Evolutionary conservation across 1,284 basidiomycete species (phyloP).

Genomic region (Ceratobasidium sp.): DNA sequence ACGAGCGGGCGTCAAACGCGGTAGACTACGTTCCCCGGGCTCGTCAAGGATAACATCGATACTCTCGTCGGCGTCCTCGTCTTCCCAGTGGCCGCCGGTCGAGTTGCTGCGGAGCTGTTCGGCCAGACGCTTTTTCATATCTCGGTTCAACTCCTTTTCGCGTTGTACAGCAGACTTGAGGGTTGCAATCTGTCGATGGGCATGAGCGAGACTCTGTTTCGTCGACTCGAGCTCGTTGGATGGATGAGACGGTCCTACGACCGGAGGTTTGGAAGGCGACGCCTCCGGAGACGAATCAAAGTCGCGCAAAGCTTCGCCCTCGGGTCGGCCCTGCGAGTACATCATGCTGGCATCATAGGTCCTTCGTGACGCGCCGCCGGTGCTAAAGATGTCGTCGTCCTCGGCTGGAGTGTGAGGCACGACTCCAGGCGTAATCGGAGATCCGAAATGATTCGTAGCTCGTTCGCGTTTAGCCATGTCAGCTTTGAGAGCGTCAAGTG

Average conservation of each 20-base stretch:
- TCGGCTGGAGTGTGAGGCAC: constrained; percentile 61
- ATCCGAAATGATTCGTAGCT: constrained; percentile 71
- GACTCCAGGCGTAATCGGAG: constrained; percentile 74
- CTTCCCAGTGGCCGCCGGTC: constrained; percentile 47
- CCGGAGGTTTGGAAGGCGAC: constrained; percentile 70
- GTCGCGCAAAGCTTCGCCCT: constrained; percentile 62
- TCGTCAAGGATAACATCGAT: constrained; percentile 40
- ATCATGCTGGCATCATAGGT: constrained; percentile 71
- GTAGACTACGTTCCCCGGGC: constrained; percentile 41
- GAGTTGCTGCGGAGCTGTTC: constrained; percentile 43
- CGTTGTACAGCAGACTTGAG: constrained; percentile 80
- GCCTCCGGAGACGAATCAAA: constrained; percentile 77
- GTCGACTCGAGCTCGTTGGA: constrained; percentile 82
- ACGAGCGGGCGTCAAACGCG: constrained; percentile 55
- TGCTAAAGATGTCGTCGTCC: constrained; percentile 74
- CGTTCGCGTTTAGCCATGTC: constrained; percentile 74
- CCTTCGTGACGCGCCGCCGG: constrained; percentile 72
- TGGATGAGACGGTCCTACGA: constrained; percentile 72
- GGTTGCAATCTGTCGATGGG: constrained; percentile 83
- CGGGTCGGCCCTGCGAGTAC: constrained; percentile 64
- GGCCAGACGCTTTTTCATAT: constrained; percentile 61
- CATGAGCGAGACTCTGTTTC: constrained; percentile 82
- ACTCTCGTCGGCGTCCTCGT: constrained; percentile 48
- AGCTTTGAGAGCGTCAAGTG: constrained; percentile 79
- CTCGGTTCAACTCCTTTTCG: constrained; percentile 82